Evolutionary conservation across 805 yeast genomes (phyloP).

Genomic region (Pichia scutulata): DNA sequence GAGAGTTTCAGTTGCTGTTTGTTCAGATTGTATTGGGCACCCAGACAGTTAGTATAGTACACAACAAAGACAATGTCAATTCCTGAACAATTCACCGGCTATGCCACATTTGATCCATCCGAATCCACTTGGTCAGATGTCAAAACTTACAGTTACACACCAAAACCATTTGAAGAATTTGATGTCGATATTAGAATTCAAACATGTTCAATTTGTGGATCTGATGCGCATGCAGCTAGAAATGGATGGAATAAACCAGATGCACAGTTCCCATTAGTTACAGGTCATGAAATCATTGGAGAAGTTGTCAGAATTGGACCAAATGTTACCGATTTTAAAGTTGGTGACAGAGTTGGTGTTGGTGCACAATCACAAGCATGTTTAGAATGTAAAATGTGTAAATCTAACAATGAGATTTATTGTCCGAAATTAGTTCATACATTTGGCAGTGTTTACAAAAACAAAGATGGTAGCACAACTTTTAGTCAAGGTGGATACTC

Average conservation of each 20-base stretch:
- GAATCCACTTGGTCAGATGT: conserved; percentile 28
- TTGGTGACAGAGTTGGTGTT: conserved; percentile 74
- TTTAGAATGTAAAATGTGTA: conserved; percentile 51
- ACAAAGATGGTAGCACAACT: conserved; percentile 22
- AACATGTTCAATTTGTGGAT: conserved; percentile 51
- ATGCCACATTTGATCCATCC: conserved; percentile 29
- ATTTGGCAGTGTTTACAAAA: conserved; percentile 27
- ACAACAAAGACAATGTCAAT: background rate
- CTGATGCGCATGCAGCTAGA: conserved; percentile 46
- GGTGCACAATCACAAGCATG: conserved; percentile 68
- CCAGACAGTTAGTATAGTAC: too few species aligned
- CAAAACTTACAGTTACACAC: conserved; percentile 24
- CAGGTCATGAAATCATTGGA: conserved; percentile 64
- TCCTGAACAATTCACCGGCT: conserved; percentile 34
- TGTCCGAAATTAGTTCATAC: conserved; percentile 32
- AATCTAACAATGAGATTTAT: conserved; percentile 39
- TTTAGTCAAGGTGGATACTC: conserved; percentile 60
- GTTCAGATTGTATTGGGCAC: too few species aligned
- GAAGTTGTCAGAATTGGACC: conserved; percentile 51
- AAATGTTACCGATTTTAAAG: conserved; percentile 41
- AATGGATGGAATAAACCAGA: conserved; percentile 40
- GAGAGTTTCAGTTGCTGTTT: too few species aligned
- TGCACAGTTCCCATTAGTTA: conserved; percentile 28
- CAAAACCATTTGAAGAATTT: conserved; percentile 31
- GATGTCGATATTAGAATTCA: conserved; percentile 40